Base-by-base conservation (phyloP, 768 basidiomycete genomes). In the Mycena crocata region DNA sequence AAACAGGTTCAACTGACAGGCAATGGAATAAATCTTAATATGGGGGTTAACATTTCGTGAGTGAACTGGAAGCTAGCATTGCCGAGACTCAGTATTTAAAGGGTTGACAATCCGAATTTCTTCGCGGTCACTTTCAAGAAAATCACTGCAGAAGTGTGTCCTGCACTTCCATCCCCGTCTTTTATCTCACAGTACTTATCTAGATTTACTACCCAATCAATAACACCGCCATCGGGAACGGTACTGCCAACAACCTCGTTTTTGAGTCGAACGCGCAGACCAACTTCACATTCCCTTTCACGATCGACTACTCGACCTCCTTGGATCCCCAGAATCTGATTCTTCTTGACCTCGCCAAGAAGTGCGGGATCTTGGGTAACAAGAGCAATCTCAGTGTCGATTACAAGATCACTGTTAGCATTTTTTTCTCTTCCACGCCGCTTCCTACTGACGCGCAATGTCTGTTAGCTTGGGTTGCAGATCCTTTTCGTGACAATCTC, bases 71-170 rank as follows among this genome's bases (percentile, higher is more conserved):
- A 28, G 1, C 44, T 28, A 42, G 12, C 32, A 23, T 40, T n/a
- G n/a, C n/a, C 23, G 23, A 42, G 30, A 24, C 66, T 75, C 39
- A 71, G 48, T 62, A 35, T 54, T 6, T 13, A 3, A 70, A 95
- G 93, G 31, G 91, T 94, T 59, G 80, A 81, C 73, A 95, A 95
- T 72, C 94, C 93, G 31, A 95, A 95, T 75, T 93, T 87, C 78
- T 93, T 95, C 74, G 77, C 85, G 12, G 90, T 92, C 13, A 83
- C 83, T 23, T 85, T 95, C 76, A 84, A 85, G 57, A 84, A 85
- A 62, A 86, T 95, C 68, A 81, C 85, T 46, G 90, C 89, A 5
- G 77, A 90, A 42, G 91, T 91, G 76, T 57, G 77, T 66, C 34
- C 49, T 52, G n/a, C 30, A 8, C 39, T 30, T 32, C 19, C 21